Percentiles rank a stretch among this genome's conserved stretches.
Conservation (phyloP, 805 yeast species). For the Pichia phayaonensis region DNA sequence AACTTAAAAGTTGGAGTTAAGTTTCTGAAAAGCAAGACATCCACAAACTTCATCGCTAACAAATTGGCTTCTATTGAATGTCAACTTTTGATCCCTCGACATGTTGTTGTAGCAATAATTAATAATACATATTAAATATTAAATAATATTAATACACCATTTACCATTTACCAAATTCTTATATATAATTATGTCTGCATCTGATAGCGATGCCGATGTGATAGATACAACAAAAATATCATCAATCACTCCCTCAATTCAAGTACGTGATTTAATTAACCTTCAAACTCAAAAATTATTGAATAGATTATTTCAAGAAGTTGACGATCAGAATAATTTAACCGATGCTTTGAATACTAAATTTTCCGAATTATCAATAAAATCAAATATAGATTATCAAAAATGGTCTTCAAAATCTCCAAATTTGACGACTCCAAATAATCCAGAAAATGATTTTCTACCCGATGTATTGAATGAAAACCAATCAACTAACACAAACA, state of each 20-base stretch:
- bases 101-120: too few relatives aligned
- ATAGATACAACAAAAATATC: not conserved
- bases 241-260: not conserved
- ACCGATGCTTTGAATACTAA: conserved; percentile 13
- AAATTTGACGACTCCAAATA: too few relatives aligned
- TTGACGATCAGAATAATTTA: conserved; percentile 24
- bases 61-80: too few relatives aligned
- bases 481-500: not conserved
- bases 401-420: not conserved
- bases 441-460: not conserved
- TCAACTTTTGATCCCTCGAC: not conserved
- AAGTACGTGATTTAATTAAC: conserved; percentile 13
- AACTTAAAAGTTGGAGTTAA: too few relatives aligned
- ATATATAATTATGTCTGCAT: not conserved
- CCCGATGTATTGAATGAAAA: not conserved
- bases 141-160: not conserved
- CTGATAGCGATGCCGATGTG: not conserved
- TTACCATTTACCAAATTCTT: not conserved
- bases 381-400: conserved; percentile 4
- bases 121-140: too few relatives aligned
- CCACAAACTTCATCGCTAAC: too few relatives aligned
- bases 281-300: conserved; percentile 18
- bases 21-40: too few relatives aligned
- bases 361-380: conserved; percentile 1
- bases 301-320: conserved; percentile 21